A percentile compares a stretch with the other conserved stretches of the same genome.
phyloP scores from a whole-genome alignment of 2,329 filamentous ascomycete species.

The Hymenoscyphus occultus region DNA sequence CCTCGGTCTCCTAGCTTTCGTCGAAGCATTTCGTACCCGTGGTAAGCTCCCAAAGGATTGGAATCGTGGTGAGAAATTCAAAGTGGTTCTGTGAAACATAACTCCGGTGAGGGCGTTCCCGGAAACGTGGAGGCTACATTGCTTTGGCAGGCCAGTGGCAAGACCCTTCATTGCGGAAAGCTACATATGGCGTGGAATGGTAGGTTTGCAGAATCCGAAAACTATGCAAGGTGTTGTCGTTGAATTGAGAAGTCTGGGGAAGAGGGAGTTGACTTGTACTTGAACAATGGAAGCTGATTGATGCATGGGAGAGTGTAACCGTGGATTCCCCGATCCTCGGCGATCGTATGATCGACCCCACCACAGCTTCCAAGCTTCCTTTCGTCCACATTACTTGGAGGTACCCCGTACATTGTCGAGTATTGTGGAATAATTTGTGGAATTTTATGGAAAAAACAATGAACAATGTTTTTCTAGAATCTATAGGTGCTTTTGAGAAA shows the following conservation, averaged over 20 bases:
- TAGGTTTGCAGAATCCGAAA: neutral
- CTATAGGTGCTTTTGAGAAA: too few species aligned
- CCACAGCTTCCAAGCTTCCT: too few species aligned
- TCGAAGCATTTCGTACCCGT: slow-evolving; percentile 30
- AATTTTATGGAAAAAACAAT: neutral
- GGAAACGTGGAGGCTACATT: slow-evolving; percentile 13
- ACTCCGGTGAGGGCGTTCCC: slow-evolving; percentile 15
- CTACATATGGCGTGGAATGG: slow-evolving; percentile 13
- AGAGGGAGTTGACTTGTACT: neutral
- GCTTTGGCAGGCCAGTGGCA: slow-evolving; percentile 25
- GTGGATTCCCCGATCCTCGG: neutral
- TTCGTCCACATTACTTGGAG: neutral
- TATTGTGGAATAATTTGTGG: neutral
- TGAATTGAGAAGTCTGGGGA: neutral
- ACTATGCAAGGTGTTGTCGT: slow-evolving; percentile 1
- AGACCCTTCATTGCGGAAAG: slow-evolving; percentile 30
- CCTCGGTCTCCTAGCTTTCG: slow-evolving; percentile 30
- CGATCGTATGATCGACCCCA: neutral
- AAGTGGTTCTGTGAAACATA: slow-evolving; percentile 5
- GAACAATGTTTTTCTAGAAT: neutral
- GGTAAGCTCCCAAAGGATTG: slow-evolving; percentile 5
- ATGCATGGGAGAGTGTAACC: neutral
- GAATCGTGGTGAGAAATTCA: slow-evolving; percentile 5
- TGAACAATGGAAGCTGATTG: too few species aligned
- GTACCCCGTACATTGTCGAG: neutral